phyloP scores from a whole-genome alignment of 352 stramenopile species.

The Phytophthora tentaculata region DNA sequence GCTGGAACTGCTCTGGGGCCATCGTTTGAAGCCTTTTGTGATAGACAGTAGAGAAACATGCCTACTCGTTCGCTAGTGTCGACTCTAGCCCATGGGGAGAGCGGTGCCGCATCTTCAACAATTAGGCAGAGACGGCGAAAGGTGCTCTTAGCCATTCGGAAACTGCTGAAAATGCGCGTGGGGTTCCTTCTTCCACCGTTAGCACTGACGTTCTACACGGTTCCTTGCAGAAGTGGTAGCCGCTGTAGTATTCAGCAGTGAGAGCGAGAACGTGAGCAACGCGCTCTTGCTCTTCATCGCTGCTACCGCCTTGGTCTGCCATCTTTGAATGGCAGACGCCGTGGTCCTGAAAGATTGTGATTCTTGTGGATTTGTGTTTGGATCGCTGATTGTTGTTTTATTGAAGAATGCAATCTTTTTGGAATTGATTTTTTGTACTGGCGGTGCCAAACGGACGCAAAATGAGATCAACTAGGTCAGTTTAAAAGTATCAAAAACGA shows the following conservation, averaged over 20 bases:
- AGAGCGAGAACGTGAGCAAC: neutral
- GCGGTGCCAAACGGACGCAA: too few relatives aligned
- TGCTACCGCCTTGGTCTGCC: too few relatives aligned
- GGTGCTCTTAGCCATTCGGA: neutral
- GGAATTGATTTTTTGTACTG: too few relatives aligned
- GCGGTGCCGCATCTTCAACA: neutral
- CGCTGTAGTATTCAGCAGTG: neutral
- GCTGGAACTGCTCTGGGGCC: neutral
- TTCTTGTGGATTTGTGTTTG: too few relatives aligned
- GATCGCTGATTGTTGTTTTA: too few relatives aligned
- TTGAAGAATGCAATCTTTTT: too few relatives aligned
- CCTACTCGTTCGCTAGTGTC: neutral
- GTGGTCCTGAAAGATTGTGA: too few relatives aligned
- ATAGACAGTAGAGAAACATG: neutral
- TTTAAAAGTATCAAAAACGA: too few relatives aligned
- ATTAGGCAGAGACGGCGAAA: neutral
- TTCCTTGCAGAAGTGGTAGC: neutral
- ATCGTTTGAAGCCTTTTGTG: neutral
- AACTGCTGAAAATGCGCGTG: neutral
- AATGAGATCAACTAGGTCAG: too few relatives aligned
- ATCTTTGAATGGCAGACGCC: too few relatives aligned
- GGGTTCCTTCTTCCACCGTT: neutral
- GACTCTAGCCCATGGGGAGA: neutral
- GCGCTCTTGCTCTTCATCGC: too few relatives aligned
- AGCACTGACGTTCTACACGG: neutral